These are phyloP conservation scores for Solanum hybrid DNA, from an alignment of 305 asterid species.

Conservation along the genomic window DNA sequence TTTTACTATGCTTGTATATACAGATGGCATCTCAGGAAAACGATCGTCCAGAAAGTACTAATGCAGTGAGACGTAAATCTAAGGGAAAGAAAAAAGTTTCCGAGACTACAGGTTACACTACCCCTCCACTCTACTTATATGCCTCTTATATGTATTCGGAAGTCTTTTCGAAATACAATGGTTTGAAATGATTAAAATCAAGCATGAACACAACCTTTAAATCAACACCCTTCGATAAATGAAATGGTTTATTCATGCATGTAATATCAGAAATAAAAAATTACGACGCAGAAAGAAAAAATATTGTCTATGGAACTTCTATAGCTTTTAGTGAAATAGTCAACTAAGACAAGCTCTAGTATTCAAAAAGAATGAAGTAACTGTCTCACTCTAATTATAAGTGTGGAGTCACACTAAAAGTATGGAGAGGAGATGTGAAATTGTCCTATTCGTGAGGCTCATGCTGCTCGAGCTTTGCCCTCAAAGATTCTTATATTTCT, in stretches of 20 bases:
- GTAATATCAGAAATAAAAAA: not conserved
- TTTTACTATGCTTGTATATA: not conserved
- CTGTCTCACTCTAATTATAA: not conserved
- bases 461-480: not conserved
- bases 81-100: not conserved
- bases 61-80: not conserved
- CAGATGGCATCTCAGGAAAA: not conserved
- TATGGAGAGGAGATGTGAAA: not conserved
- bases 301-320: not conserved
- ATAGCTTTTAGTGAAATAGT: not conserved
- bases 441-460: not conserved
- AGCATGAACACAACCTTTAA: not conserved
- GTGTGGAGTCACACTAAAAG: not conserved
- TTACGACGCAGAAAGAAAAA: not conserved
- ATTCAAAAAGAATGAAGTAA: not conserved
- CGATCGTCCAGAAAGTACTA: not conserved
- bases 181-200: too few species aligned
- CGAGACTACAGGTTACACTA: not conserved
- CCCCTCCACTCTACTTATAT: not conserved
- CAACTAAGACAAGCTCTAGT: not conserved
- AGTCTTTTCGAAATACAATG: not conserved
- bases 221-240: not conserved
- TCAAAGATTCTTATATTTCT: not conserved
- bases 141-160: not conserved
- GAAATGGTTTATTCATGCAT: not conserved